Evolutionary conservation across 2,329 filamentous ascomycete species (phyloP).

Genomic region (Calonectria naviculata): DNA sequence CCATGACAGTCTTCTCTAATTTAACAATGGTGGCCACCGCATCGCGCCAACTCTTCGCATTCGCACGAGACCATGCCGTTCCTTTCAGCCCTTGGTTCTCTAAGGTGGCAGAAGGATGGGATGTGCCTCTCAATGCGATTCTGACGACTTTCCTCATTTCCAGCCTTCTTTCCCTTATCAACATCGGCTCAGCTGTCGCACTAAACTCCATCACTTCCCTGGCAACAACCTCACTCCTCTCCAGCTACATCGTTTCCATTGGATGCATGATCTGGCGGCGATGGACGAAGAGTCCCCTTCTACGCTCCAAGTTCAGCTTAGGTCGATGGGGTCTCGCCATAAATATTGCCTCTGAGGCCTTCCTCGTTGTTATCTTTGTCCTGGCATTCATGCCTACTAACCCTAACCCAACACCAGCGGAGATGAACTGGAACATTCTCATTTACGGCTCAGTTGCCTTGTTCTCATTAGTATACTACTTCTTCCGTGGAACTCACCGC

Average conservation of each 20-base stretch:
- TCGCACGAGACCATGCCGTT: constrained; percentile 34
- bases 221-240: constrained; percentile 30
- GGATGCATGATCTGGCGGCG: constrained; percentile 37
- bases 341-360: constrained; percentile 31
- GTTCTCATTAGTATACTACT: constrained; percentile 27
- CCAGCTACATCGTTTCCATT: constrained; percentile 36
- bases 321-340: constrained; percentile 30
- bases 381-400: constrained; percentile 37
- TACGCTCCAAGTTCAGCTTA: constrained; percentile 30
- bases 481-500: constrained; percentile 24
- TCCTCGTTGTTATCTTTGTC: constrained; percentile 31
- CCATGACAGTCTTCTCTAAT: constrained; percentile 37
- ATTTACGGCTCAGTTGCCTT: constrained; percentile 24
- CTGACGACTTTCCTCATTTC: constrained; percentile 32
- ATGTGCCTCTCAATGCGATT: constrained; percentile 34
- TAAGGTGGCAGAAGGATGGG: constrained; percentile 24
- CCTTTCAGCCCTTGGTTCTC: constrained; percentile 37
- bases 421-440: constrained; percentile 38
- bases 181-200: constrained; percentile 33
- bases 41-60: constrained; percentile 34
- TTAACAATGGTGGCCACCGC: constrained; percentile 35
- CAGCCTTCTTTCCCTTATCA: constrained; percentile 31
- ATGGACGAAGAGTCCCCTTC: constrained; percentile 23
- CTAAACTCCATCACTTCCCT: constrained; percentile 34
- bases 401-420: constrained; percentile 19